Evolutionary conservation across 208 protist species (phyloP).

Genomic region (Acanthamoeba royreba): DNA sequence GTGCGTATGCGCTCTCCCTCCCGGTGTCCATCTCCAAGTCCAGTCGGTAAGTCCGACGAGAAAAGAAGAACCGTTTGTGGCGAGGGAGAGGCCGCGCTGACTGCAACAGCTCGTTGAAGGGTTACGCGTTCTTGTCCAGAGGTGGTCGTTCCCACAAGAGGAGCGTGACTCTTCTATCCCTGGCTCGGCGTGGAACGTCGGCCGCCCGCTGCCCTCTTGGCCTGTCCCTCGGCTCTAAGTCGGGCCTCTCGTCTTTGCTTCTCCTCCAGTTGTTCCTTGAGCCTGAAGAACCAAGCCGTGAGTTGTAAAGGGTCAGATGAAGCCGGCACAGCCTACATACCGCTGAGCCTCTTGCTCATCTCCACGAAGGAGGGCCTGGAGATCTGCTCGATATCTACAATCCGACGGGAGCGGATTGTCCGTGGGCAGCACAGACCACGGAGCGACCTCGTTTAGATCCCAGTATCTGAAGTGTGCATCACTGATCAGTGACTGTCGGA

Average conservation of each 20-base stretch:
- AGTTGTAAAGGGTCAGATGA: not conserved
- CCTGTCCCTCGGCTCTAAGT: not conserved
- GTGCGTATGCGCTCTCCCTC: no score
- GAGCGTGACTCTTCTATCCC: no score
- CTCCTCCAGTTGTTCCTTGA: conserved; percentile 45
- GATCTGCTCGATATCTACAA: conserved; percentile 39
- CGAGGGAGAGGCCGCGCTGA: no score
- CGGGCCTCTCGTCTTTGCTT: not conserved
- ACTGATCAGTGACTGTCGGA: no score
- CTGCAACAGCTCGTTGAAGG: no score
- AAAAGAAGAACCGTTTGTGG: no score
- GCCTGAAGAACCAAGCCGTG: not conserved
- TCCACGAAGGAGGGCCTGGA: not conserved
- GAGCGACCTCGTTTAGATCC: conserved; percentile 50
- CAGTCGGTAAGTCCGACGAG: no score
- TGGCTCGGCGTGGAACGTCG: no score
- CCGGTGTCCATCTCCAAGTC: no score
- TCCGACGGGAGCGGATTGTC: conserved; percentile 52
- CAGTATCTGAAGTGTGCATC: no score
- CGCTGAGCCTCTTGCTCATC: conserved; percentile 2
- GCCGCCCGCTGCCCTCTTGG: not conserved
- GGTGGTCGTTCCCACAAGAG: no score
- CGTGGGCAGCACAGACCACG: not conserved
- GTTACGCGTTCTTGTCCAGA: no score
- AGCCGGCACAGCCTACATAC: not conserved